A percentile compares a stretch with the other conserved stretches of the same genome.
Evolutionary conservation across 2,329 filamentous ascomycete species (phyloP).

Genomic region (Phoma sp.): DNA sequence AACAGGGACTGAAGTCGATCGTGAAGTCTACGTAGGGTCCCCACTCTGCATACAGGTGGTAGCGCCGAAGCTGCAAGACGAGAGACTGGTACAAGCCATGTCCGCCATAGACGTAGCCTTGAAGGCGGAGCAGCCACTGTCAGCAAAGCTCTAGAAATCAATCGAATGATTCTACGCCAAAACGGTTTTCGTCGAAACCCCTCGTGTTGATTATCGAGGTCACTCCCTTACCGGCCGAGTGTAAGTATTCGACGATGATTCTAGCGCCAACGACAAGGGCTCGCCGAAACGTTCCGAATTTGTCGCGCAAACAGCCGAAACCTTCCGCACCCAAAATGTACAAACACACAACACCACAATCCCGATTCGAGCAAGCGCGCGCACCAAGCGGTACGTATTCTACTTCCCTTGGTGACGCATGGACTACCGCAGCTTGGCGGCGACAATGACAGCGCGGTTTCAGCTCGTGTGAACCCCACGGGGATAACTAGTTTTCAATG

Average conservation of each 20-base stretch:
- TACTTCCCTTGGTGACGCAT: not conserved
- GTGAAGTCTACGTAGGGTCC: conserved; percentile 62
- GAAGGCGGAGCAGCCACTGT: conserved; percentile 19
- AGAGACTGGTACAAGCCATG: conserved; percentile 63
- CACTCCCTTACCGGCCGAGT: conserved; percentile 14
- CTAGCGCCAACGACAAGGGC: conserved; percentile 5
- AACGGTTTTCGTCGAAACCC: not conserved
- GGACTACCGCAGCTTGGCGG: not conserved
- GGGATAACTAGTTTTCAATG: not conserved
- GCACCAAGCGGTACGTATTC: conserved; percentile 15
- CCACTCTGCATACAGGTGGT: conserved; percentile 65
- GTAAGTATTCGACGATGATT: conserved; percentile 1
- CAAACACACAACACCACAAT: conserved; percentile 8
- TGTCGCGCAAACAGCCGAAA: conserved; percentile 4
- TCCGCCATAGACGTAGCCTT: conserved; percentile 59
- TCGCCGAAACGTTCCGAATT: conserved; percentile 1
- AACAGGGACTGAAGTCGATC: conserved; percentile 57
- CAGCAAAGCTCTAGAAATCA: conserved; percentile 25
- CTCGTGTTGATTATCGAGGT: not conserved
- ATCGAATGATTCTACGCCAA: not conserved
- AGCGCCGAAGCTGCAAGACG: conserved; percentile 62
- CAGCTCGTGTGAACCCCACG: conserved; percentile 5
- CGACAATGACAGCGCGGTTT: conserved; percentile 14
- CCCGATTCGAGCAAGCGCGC: conserved; percentile 11
- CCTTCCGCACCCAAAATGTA: not conserved